phyloP scores from a whole-genome alignment of 768 basidiomycete species.

The Tremella mesenterica region DNA sequence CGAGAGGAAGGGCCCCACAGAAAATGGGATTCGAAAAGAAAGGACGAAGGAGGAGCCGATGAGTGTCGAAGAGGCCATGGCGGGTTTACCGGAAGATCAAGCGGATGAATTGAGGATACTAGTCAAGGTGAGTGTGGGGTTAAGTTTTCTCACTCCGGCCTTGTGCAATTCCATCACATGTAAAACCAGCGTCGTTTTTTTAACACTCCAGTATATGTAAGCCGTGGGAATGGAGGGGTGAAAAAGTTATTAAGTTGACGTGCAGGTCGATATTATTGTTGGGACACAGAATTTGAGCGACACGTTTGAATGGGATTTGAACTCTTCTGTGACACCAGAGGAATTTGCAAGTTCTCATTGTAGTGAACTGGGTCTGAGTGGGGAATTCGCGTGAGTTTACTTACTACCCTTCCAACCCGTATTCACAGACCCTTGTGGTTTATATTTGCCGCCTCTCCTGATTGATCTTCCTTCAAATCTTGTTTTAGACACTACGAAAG shows the following conservation, averaged over 20 bases:
- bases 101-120: slow-evolving; percentile 84
- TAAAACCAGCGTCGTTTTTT: no score
- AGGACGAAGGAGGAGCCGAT: slow-evolving; percentile 31
- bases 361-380: slow-evolving; percentile 74
- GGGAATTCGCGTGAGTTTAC: slow-evolving; percentile 75
- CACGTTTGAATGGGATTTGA: slow-evolving; percentile 96
- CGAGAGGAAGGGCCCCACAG: slow-evolving; percentile 7
- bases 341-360: slow-evolving; percentile 81
- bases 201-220: no score
- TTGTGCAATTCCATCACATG: no score
- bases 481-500: no score
- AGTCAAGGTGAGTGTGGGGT: slow-evolving; percentile 61
- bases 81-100: slow-evolving; percentile 44
- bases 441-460: no score
- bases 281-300: slow-evolving; percentile 89
- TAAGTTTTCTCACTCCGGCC: not conserved
- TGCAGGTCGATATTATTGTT: slow-evolving; percentile 86
- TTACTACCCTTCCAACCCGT: not conserved
- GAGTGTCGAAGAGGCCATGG: slow-evolving; percentile 57
- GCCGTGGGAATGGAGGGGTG: not conserved
- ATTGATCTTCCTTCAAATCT: no score
- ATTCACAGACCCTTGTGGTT: no score
- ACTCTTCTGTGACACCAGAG: slow-evolving; percentile 72
- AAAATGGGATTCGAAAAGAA: slow-evolving; percentile 6
- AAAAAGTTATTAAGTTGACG: not conserved